Conservation (phyloP, 2,329 filamentous ascomycete species). For the Ambrosiella cleistominuta region DNA sequence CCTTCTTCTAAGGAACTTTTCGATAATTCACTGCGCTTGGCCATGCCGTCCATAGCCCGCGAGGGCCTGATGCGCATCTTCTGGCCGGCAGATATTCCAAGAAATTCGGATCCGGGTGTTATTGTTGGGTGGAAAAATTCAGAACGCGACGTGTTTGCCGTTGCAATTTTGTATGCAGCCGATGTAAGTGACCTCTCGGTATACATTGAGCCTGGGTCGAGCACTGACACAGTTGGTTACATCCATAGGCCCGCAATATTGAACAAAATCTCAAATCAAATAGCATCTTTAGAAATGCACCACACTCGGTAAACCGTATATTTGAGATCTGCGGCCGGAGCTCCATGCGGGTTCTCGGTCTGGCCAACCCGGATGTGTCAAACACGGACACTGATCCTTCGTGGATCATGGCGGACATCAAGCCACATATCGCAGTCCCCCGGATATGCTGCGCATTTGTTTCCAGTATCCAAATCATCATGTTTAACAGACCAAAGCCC, state of each 20-base stretch:
- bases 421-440: constrained; percentile 39
- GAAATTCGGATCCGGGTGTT: constrained; percentile 58
- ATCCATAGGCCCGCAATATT: constrained; percentile 50
- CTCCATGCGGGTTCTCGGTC: constrained; percentile 70
- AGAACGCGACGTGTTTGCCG: constrained; percentile 72
- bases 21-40: constrained; percentile 6
- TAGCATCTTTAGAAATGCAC: constrained; percentile 65
- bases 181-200: constrained; percentile 43
- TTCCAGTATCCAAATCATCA: constrained; percentile 66
- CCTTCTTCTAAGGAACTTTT: constrained; percentile 42
- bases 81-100: constrained; percentile 77
- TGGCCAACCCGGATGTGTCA: constrained; percentile 47
- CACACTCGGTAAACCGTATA: constrained; percentile 63
- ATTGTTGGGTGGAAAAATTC: constrained; percentile 95
- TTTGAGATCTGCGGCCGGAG: constrained; percentile 70
- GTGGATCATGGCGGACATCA: constrained; percentile 46
- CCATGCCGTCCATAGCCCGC: constrained; percentile 47
- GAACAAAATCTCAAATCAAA: constrained; percentile 74
- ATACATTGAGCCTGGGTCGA: not conserved
- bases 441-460: constrained; percentile 54
- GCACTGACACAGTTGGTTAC: constrained; percentile 13
- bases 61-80: constrained; percentile 96
- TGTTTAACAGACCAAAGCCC: constrained; percentile 75
- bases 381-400: constrained; percentile 44
- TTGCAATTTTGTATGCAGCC: constrained; percentile 76